A percentile compares a stretch with the other conserved stretches of the same genome.
phyloP scores from a whole-genome alignment of 2,329 filamentous ascomycete species.

The Xylaria sp. region DNA sequence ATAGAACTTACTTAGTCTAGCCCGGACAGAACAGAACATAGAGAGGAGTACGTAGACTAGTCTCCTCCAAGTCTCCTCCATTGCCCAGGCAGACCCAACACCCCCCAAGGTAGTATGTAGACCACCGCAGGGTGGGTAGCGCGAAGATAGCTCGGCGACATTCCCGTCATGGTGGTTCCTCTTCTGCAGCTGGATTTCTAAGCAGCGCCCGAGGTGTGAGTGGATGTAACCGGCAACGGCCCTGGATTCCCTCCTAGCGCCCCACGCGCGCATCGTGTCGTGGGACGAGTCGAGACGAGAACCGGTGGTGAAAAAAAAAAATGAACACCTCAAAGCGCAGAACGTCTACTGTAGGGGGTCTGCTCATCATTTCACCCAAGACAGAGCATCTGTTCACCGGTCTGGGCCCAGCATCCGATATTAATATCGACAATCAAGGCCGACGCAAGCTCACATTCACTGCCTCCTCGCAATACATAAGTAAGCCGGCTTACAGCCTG shows the following conservation, averaged over 20 bases:
- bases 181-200: constrained; percentile 41
- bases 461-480: neutral
- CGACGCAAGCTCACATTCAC: constrained; percentile 6
- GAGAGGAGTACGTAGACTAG: no score
- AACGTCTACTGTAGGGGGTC: no score
- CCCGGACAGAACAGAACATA: no score
- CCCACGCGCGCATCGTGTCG: constrained; percentile 13
- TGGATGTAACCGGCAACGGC: constrained; percentile 33
- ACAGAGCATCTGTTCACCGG: no score
- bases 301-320: no score
- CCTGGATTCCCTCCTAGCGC: constrained; percentile 22
- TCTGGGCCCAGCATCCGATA: neutral
- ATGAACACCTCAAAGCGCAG: neutral
- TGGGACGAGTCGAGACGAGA: no score
- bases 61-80: no score
- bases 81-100: no score
- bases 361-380: neutral
- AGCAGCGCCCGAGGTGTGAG: constrained; percentile 32
- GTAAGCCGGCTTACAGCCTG: neutral
- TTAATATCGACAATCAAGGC: neutral
- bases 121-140: no score
- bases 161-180: neutral
- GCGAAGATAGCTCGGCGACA: constrained; percentile 14
- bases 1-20: no score
- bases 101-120: no score